Conservation (phyloP, 2,329 filamentous ascomycete genomes). For the Leptographium radiaticola region DNA sequence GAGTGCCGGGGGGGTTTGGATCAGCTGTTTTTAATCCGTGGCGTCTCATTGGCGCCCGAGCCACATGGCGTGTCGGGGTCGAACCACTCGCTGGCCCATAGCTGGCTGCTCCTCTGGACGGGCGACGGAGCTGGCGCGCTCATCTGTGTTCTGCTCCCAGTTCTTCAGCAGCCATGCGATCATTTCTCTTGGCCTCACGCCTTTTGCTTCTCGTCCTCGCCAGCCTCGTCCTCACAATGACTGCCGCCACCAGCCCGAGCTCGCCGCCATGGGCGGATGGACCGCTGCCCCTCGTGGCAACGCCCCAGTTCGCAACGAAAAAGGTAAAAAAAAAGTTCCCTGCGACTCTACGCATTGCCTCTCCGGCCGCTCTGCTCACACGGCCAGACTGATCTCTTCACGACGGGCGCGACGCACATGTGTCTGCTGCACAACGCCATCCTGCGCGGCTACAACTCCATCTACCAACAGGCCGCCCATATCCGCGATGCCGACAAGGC, state of each 20-base stretch:
- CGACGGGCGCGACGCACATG: slow-evolving; percentile 47
- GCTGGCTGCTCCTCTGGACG: neutral
- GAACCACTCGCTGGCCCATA: neutral
- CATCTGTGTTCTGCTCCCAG: neutral
- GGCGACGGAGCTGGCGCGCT: too few relatives aligned
- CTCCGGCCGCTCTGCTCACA: neutral
- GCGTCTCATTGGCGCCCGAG: neutral
- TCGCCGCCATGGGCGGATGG: slow-evolving; percentile 35
- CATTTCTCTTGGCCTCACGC: neutral
- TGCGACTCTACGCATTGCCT: too few relatives aligned
- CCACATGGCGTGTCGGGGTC: neutral
- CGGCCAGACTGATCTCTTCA: slow-evolving; percentile 41
- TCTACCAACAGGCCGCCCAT: slow-evolving; percentile 45
- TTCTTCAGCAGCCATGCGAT: neutral
- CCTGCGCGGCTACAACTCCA: slow-evolving; percentile 50
- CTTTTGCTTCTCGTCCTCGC: neutral
- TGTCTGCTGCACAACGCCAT: slow-evolving; percentile 48
- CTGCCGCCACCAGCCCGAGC: neutral
- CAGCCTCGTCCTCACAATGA: neutral
- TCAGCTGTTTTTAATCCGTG: neutral
- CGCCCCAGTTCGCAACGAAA: slow-evolving; percentile 38
- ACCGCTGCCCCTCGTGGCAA: slow-evolving; percentile 40
- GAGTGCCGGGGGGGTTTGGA: neutral
- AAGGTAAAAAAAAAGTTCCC: slow-evolving; percentile 22
- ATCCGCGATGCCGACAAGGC: slow-evolving; percentile 31